Base-by-base conservation (phyloP, 805 yeast species). In the Cyberlindnera misumaiensis region DNA sequence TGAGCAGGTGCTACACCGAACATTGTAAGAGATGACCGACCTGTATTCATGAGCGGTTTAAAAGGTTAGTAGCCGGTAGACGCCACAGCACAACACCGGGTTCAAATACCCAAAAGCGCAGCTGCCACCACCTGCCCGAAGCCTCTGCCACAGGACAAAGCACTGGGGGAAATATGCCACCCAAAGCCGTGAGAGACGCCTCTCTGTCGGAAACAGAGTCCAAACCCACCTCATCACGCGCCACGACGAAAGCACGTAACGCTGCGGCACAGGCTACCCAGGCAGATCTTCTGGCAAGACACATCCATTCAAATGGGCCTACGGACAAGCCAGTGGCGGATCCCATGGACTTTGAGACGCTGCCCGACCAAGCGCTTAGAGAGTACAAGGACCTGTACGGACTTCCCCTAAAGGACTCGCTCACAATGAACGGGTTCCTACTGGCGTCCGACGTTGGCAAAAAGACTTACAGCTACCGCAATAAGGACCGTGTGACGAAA, bases 291-390 rank as follows among this genome's bases (percentile, higher is more conserved):
- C 62, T 80, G 4, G 67, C 75, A n/a, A 76, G 75, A 43, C 86
- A 83, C 56, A 76, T 83, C 30, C 72, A 82, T 47, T 74, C 83
- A 17, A 83, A 83, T 51, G 89, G 88, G 3, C 89, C 89, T 1
- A 64, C 72, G 30, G 80, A 80, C 46, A 53, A 53, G 25, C 69
- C 71, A 0, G 59, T 62, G 9, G 59, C 65, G 1, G 74, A 77
- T 39, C 83, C 88, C 1, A 51, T 84, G 41, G 93, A 88, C 58
- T 87, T 89, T 51, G 75, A 70, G 30, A 58, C 70, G 2, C 70
- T 83, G 42, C 75, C 86, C 4, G 74, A 74, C 31, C 70, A 66
- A 0, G 70, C 78, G n/a, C 65, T 90, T 35, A 72, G 93, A 40
- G 75, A 72, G 38, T 93, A 90, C 66, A 72, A 79, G 46, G 71